A percentile compares a stretch with the other conserved stretches of the same genome.
Evolutionary conservation across 495 filamentous ascomycete genomes (phyloP).

Genomic region (Xylaria scruposa): DNA sequence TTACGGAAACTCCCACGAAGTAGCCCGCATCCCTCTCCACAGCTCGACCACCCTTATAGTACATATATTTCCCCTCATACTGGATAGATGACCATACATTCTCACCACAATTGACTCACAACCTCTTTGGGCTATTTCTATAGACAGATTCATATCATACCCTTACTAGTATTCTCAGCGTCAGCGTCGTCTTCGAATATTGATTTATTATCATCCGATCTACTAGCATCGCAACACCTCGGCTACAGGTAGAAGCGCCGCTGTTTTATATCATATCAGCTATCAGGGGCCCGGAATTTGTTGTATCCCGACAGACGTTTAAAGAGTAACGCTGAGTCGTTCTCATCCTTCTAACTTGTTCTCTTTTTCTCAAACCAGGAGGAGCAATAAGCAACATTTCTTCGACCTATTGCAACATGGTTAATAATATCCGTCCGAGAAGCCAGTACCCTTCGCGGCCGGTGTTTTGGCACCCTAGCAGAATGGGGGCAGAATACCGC

Average conservation of each 20-base stretch:
- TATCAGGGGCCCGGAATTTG: not conserved
- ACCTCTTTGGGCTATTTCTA: not conserved
- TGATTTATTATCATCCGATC: not conserved
- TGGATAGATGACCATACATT: not conserved
- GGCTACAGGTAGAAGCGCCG: not conserved
- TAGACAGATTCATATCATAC: slow-evolving; percentile 1
- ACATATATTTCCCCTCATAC: slow-evolving; percentile 4
- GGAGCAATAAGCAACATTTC: not conserved
- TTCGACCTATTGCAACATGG: slow-evolving; percentile 29
- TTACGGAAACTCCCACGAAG: slow-evolving; percentile 38
- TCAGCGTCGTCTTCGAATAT: not conserved
- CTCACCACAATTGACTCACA: not conserved
- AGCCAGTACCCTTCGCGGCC: slow-evolving; percentile 33
- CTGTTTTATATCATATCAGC: not conserved
- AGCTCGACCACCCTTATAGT: not conserved
- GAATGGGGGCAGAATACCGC: slow-evolving; percentile 32
- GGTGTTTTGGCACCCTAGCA: slow-evolving; percentile 29
- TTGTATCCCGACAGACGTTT: not conserved
- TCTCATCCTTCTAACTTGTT: not conserved
- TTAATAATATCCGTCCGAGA: slow-evolving; percentile 31
- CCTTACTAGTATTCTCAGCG: not conserved
- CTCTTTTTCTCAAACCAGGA: not conserved
- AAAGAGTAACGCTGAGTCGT: not conserved
- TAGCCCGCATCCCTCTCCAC: not conserved
- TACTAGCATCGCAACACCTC: not conserved